Evolutionary conservation across 2,329 filamentous ascomycete genomes (phyloP), one percentile per base, ranked within the genome.

Genomic region (Eutypa lata): DNA sequence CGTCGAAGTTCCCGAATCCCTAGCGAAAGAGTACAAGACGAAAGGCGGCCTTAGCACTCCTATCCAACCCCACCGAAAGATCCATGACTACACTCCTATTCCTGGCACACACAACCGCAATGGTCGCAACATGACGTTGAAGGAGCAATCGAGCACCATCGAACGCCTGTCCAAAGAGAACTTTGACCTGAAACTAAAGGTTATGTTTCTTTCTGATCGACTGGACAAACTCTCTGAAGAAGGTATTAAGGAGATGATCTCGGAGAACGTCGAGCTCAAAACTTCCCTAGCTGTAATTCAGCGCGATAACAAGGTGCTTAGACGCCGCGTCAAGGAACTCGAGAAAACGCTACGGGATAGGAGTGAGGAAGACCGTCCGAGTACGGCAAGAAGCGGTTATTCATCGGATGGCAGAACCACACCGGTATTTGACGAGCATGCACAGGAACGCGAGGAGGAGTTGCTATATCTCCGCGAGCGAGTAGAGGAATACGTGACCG

Each of bases 111-210:
- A 78, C 1, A 74, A 76, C 28, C 78, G 83, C 43, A 78, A 79
- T 44, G 85, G 86, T 19, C 86, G 82, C 64, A 90, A 84, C 61
- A 76, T 99, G 72, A 97, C 94, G 0, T 76, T 99, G 40, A 97
- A 97, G 70, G 94, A 99, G 71, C 94, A 99, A 71, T 96, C 93
- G 67, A 96, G 89, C 72, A 97, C 93, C 14, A 97, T 99, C 58
- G 94, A 99, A 71, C 86, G 92, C 54, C 80, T 97, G 2, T 95
- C 91, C 55, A 99, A 99, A 73, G 94, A 99, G 70, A 99, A 99
- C 60, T 99, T 97, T 68, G 93, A 97, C 68, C 76, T 97, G 51
- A 97, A 97, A 72, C 86, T 97, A 72, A 95, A 96, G 69, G 94
- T 97, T 59, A 95, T 97, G 79, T 99, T 97, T 66, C 81, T 99